Base-by-base conservation (phyloP, 1,284 basidiomycete species). In the Marasmius fiardii region DNA sequence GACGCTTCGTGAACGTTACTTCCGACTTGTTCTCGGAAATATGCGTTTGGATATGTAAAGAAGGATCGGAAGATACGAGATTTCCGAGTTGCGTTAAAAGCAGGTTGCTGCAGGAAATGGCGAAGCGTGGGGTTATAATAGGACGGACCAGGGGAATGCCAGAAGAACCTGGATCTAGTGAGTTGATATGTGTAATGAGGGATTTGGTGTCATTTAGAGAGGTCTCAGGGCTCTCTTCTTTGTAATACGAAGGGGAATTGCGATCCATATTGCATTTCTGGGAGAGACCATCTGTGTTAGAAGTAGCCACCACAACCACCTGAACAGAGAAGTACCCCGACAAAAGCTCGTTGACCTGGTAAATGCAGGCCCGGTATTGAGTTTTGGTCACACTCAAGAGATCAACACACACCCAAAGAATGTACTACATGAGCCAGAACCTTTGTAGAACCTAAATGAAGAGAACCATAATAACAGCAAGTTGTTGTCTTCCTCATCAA, bases 261-360 rank as follows among this genome's bases (percentile, higher is more conserved):
- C 86, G 80, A 73, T 98, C 82, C 94, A 98, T 98, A 73, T 93
- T 95, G 71, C 95, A 98, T 86, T 96, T 92, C 88, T 92, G 65
- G 43, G 34, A 8, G 18, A 11, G 28, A 24, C 49, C 43, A 24
- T 55, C 63, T 49, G 52, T 21, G 39, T 43, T 11, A 44, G 28
- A n/a, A n/a, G n/a, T n/a, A n/a, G n/a, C n/a, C n/a, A n/a, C n/a
- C n/a, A 4, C 28, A 53, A 34, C 53, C 39, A 48, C 54, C 34
- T 33, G n/a, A 43, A 50, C 43, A 63, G 14, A 26, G 24, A 71
- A 82, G 53, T 72, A 86, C 87, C 61, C 93, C 93, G 47, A 94
- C 82, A 64, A 94, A 88, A 0, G 91, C 93, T 48, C 95, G 82
- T 72, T 98, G 95, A 20, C 95, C 92, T 85, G 61, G n/a, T n/a